Conservation (phyloP, 495 filamentous ascomycete species). For the Baudoinia panamericana region DNA sequence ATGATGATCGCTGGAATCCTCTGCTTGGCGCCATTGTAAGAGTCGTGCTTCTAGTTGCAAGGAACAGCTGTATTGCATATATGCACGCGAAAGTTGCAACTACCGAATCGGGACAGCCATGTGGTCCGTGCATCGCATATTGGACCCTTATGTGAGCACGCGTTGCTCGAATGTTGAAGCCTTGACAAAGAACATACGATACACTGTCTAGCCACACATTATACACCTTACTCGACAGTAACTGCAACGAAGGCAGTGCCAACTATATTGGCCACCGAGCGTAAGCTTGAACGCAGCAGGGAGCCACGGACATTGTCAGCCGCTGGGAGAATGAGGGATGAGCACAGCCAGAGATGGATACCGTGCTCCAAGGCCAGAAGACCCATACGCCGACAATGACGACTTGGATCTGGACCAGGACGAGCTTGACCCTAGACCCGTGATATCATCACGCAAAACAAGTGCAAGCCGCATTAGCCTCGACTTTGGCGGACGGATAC, state of each 20-base stretch:
- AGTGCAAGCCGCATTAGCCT: constrained; percentile 12
- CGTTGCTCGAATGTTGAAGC: no score
- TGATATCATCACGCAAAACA: constrained; percentile 6
- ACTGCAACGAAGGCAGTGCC: constrained; percentile 24
- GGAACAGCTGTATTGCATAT: no score
- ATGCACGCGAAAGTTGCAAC: no score
- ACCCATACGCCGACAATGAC: constrained; percentile 22
- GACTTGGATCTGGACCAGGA: constrained; percentile 28
- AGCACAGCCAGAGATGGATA: constrained; percentile 16
- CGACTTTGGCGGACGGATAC: constrained; percentile 25
- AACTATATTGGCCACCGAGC: constrained; percentile 24
- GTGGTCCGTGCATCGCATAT: no score
- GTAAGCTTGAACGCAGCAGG: no score
- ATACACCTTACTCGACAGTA: no score
- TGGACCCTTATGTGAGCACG: no score
- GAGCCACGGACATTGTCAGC: no score
- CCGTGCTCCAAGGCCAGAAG: constrained; percentile 20
- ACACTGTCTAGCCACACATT: no score
- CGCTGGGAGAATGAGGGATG: constrained; percentile 28
- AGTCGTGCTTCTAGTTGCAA: not conserved
- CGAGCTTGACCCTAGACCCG: constrained; percentile 29
- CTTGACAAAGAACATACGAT: no score
- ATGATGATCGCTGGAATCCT: no score
- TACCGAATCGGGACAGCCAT: no score
- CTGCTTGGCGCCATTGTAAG: constrained; percentile 18